phyloP scores from a whole-genome alignment of 495 filamentous ascomycete species.

The Beverwykella pulmonaria region DNA sequence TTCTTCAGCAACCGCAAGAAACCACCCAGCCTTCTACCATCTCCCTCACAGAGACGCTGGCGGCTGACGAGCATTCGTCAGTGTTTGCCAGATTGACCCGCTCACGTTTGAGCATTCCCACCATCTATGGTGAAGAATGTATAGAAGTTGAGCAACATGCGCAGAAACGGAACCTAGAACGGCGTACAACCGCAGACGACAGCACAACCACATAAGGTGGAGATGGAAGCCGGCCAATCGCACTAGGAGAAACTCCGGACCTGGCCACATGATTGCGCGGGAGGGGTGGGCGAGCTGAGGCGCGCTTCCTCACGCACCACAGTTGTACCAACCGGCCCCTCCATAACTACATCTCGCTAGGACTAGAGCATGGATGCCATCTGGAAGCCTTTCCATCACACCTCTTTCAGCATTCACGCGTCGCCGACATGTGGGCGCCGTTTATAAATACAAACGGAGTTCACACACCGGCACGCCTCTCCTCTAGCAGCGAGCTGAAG shows the following conservation, averaged over 20 bases:
- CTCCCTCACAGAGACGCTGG: constrained; percentile 24
- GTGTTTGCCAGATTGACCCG: constrained; percentile 36
- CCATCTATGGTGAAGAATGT: constrained; percentile 23
- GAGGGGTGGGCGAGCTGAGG: not conserved
- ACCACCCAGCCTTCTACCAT: constrained; percentile 32
- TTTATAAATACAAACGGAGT: too few relatives aligned
- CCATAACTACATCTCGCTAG: not conserved
- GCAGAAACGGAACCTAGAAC: not conserved
- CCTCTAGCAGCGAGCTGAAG: too few relatives aligned
- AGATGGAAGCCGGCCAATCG: not conserved
- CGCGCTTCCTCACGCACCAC: not conserved
- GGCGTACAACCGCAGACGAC: not conserved
- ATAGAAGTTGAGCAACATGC: constrained; percentile 32
- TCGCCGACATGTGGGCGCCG: too few relatives aligned
- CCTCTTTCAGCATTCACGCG: too few relatives aligned
- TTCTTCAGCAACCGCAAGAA: constrained; percentile 34
- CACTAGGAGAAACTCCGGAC: not conserved
- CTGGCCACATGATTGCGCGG: not conserved
- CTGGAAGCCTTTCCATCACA: too few relatives aligned
- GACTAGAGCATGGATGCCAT: too few relatives aligned
- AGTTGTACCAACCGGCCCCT: constrained; percentile 1
- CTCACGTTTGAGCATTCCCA: constrained; percentile 40
- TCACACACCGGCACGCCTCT: too few relatives aligned
- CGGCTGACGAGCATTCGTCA: constrained; percentile 23
- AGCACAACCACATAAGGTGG: not conserved